These are phyloP conservation scores for Astrephomene gubernaculifera DNA, from an alignment of 139 green algal species.

Conservation along the genomic window DNA sequence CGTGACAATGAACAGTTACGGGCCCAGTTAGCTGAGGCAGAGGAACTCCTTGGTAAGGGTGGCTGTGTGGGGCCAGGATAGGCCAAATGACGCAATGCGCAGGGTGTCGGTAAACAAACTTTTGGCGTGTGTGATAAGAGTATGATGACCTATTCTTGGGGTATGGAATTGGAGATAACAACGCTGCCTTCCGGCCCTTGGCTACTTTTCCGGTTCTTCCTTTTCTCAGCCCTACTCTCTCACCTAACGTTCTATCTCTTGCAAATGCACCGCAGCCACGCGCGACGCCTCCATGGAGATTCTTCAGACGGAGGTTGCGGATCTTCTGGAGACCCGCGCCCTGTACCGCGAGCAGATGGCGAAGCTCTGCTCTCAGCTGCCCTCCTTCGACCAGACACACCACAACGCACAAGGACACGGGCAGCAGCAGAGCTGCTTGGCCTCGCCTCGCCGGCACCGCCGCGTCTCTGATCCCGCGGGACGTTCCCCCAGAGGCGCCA, in stretches of 20 bases:
- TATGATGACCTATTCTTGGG: not conserved
- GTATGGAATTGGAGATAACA: not conserved
- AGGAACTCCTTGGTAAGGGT: not conserved
- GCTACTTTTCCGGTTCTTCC: not conserved
- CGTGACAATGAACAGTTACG: not conserved
- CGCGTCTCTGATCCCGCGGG: too few relatives aligned
- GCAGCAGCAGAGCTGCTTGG: too few relatives aligned
- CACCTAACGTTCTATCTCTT: not conserved
- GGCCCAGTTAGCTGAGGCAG: not conserved
- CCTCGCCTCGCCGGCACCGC: too few relatives aligned
- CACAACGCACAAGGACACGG: too few relatives aligned
- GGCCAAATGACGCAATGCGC: not conserved
- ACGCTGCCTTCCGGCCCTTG: not conserved
- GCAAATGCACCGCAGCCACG: not conserved
- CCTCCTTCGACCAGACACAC: too few relatives aligned
- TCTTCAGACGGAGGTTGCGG: not conserved
- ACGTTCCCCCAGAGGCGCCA: too few relatives aligned
- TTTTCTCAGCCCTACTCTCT: not conserved
- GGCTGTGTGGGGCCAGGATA: not conserved
- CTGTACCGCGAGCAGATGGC: slow-evolving; percentile 1
- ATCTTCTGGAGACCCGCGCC: not conserved
- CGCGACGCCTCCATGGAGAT: not conserved
- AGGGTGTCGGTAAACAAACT: not conserved
- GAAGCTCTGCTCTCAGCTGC: not conserved
- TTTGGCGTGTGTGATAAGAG: not conserved